These are phyloP conservation scores for Stentor coeruleus DNA, from an alignment of 73 alveolate species.

Conservation along the genomic window DNA sequence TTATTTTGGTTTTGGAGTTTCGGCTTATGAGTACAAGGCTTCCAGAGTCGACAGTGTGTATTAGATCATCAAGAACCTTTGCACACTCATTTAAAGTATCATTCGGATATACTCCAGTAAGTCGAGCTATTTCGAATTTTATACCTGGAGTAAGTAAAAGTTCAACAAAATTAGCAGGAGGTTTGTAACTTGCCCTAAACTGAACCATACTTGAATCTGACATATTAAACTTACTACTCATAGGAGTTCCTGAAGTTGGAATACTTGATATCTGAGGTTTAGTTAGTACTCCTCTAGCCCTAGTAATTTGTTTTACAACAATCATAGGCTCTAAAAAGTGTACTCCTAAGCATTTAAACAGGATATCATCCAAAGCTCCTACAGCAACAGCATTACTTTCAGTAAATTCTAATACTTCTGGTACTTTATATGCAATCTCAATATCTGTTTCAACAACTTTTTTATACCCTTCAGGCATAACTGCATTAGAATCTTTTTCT, in stretches of 20 bases:
- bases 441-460: constrained; percentile 41
- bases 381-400: not conserved
- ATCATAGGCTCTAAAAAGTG: not conserved
- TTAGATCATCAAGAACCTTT: not conserved
- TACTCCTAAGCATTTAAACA: not conserved
- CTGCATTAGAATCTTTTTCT: constrained; percentile 41
- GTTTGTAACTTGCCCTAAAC: not conserved
- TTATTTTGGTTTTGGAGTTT: not conserved
- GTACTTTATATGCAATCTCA: constrained; percentile 33
- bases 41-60: not conserved
- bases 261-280: not conserved
- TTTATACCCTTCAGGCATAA: constrained; percentile 58
- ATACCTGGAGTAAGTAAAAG: not conserved
- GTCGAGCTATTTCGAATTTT: not conserved
- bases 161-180: not conserved
- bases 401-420: constrained; percentile 21
- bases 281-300: constrained; percentile 9
- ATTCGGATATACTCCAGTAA: not conserved
- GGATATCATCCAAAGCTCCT: not conserved
- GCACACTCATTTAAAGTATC: constrained; percentile 4
- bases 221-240: not conserved
- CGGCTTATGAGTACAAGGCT: constrained; percentile 1
- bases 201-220: not conserved
- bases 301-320: not conserved
- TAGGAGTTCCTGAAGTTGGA: not conserved